These are phyloP conservation scores for Trypanosoma avium DNA, from an alignment of 208 protist genomes.

Conservation along the genomic window DNA sequence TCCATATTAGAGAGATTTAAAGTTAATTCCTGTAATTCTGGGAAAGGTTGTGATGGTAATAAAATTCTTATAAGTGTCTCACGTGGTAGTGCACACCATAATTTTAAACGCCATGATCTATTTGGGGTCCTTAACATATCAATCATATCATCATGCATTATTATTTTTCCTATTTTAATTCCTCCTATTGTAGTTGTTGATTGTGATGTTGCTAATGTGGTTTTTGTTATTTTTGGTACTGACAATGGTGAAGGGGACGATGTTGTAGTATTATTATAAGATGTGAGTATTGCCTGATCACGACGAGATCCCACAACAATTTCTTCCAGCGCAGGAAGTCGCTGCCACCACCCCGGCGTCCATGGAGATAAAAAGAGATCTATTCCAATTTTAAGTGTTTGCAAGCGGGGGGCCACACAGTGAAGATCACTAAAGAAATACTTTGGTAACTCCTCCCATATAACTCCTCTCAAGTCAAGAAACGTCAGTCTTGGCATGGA, in stretches of 20 bases:
- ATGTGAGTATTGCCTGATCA: conserved; percentile 33
- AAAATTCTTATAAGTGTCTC: conserved; percentile 41
- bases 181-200: no score
- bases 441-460: conserved; percentile 32
- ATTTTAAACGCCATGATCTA: conserved; percentile 58
- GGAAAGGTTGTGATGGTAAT: conserved; percentile 30
- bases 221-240: no score
- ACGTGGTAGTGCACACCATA: conserved; percentile 62
- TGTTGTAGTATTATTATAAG: no score
- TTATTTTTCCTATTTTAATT: conserved; percentile 4
- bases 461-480: conserved; percentile 78
- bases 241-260: no score
- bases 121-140: conserved; percentile 38
- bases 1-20: conserved; percentile 56
- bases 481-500: conserved; percentile 41
- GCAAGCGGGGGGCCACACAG: conserved; percentile 49
- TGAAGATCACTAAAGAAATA: conserved; percentile 77
- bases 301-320: conserved; percentile 59
- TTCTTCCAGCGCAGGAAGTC: conserved; percentile 39
- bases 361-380: conserved; percentile 56
- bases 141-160: conserved; percentile 55
- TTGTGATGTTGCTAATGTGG: no score
- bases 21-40: conserved; percentile 54
- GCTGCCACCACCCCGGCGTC: conserved; percentile 77
- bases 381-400: conserved; percentile 62